Base-by-base conservation (phyloP, 805 yeast genomes). In the Ogataea nakhonphanomensis region DNA sequence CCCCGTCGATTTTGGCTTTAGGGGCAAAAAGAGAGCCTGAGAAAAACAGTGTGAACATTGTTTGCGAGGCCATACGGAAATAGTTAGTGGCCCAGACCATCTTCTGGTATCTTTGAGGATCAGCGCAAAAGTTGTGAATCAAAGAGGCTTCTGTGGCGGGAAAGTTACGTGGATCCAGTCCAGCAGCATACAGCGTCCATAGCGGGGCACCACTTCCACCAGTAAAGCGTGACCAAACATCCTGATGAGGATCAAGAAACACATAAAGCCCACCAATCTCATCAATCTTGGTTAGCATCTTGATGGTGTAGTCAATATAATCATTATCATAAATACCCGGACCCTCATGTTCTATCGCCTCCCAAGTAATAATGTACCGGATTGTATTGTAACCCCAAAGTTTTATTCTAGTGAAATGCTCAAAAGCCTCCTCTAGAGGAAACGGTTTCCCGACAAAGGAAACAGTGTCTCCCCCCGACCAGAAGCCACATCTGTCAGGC, bases 1-100 rank as follows among this genome's bases (percentile, higher is more conserved):
- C 66, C 9, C 80, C 90, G 57, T 90, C 75, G 20, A 91, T 71
- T 3, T 67, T 64, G 43, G 88, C 79, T 39, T 82, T 73, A 1
- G 97, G 96, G 25, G 91, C 86, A 62, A 79, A 85, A 11, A 68
- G 64, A 37, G 70, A 70, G 2, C 97, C 97, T 1, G 84, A 81
- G 63, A 84, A 89, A 55, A 90, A 90, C 51, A 87, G 58, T 0
- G 95, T 84, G 60, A 88, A 88, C 93, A 90, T 86, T 7, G 84
- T 79, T 45, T 78, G 74, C 25, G 84, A 70, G 2, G 88, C 95
- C 44, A 88, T 65, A 25, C 93, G 70, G 45, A 69, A 75, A 56
- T 89, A 88, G 61, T 90, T 90, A 1, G 96, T 79, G 0, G 95
- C 79, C 97, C 97, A 90, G 25, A 89, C 69, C 97, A 90, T 90